These are phyloP conservation scores for Pichia inconspicua DNA, from an alignment of 1,139 yeast species.

Conservation along the genomic window DNA sequence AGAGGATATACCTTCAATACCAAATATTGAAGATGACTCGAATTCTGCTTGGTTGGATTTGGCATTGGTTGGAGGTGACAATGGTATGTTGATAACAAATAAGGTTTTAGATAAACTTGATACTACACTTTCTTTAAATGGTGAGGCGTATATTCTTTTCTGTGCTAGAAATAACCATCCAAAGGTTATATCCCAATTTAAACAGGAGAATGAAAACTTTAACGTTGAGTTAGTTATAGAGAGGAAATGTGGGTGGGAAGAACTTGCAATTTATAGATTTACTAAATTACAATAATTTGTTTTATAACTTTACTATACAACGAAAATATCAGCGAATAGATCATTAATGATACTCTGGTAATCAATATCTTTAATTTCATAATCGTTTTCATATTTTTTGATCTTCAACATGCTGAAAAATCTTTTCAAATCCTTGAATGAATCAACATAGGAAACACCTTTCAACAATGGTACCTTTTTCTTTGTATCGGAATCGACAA, in stretches of 20 bases:
- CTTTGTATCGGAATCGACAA: neutral
- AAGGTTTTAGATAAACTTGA: slow-evolving; percentile 48
- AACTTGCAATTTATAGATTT: slow-evolving; percentile 63
- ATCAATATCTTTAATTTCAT: slow-evolving; percentile 48
- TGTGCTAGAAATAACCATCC: slow-evolving; percentile 85
- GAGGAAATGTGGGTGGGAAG: slow-evolving; percentile 95
- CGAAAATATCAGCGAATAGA: slow-evolving; percentile 46
- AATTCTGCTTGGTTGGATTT: slow-evolving; percentile 72
- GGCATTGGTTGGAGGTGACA: slow-evolving; percentile 80
- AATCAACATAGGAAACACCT: slow-evolving; percentile 37
- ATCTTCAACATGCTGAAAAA: slow-evolving; percentile 62
- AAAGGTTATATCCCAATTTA: slow-evolving; percentile 44
- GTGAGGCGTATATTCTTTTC: slow-evolving; percentile 71
- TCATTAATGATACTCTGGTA: slow-evolving; percentile 44
- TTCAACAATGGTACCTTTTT: slow-evolving; percentile 39
- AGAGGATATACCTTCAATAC: slow-evolving; percentile 51
- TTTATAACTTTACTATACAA: neutral
- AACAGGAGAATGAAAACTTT: slow-evolving; percentile 13
- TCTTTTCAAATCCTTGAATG: slow-evolving; percentile 48
- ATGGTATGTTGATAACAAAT: slow-evolving; percentile 83
- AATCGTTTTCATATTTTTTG: slow-evolving; percentile 65
- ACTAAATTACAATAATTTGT: slow-evolving; percentile 16
- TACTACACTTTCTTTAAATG: slow-evolving; percentile 40
- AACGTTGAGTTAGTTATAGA: slow-evolving; percentile 45
- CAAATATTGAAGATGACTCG: slow-evolving; percentile 28